Conservation (phyloP, 768 basidiomycete genomes). For the Tylopilus subfusipes region DNA sequence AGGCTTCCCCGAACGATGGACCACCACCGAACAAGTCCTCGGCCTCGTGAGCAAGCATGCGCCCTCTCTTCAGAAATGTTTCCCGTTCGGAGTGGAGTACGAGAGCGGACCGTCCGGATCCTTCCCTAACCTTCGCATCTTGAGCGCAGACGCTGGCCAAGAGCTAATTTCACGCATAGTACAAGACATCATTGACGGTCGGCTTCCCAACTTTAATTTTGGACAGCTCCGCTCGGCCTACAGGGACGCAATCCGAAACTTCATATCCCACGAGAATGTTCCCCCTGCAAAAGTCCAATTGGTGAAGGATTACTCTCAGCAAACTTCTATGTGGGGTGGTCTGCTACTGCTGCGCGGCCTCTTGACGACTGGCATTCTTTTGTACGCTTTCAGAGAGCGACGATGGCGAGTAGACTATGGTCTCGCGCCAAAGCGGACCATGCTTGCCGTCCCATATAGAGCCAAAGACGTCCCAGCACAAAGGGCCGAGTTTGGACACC, state of each 20-base stretch:
- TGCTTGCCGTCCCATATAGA: constrained; percentile 51
- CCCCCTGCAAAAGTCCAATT: background rate
- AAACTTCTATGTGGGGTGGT: constrained; percentile 11
- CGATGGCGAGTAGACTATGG: constrained; percentile 56
- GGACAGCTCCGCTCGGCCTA: constrained; percentile 1
- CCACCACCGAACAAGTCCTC: background rate
- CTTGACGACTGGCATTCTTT: constrained; percentile 39
- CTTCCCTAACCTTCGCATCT: constrained; percentile 25
- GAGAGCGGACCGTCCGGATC: constrained; percentile 6
- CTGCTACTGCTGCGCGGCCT: constrained; percentile 36
- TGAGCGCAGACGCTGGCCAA: constrained; percentile 12
- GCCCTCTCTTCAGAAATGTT: background rate
- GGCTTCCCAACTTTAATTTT: constrained; percentile 19
- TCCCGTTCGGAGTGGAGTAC: constrained; percentile 16
- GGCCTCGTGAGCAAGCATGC: constrained; percentile 15
- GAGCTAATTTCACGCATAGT: constrained; percentile 13
- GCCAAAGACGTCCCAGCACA: constrained; percentile 49
- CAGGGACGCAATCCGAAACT: constrained; percentile 12
- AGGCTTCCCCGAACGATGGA: background rate
- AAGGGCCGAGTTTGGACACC: constrained; percentile 51
- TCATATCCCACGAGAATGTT: constrained; percentile 19
- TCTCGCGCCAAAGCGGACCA: constrained; percentile 38
- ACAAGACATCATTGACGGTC: constrained; percentile 11
- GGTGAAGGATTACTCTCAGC: constrained; percentile 3
- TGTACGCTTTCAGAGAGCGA: constrained; percentile 34